Base-by-base conservation (phyloP, 306 rosid genomes). In the Cucurbita ficifolia region DNA sequence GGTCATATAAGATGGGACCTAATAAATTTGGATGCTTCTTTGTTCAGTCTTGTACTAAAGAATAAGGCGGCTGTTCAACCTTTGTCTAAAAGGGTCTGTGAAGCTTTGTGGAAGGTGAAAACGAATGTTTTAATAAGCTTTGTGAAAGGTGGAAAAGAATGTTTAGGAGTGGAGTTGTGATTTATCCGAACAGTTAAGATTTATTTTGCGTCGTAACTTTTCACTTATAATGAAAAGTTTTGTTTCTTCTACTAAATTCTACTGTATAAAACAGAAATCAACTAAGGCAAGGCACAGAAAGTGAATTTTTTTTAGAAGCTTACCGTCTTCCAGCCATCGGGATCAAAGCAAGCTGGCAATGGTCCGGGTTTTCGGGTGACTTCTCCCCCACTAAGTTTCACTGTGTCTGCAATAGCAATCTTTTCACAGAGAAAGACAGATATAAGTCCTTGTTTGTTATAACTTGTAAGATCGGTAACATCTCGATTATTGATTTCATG, bases 281-380 rank as follows among this genome's bases (percentile, higher is more conserved):
- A 21, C 11, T 12, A 59, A n/a, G 43, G 61, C 7, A 68, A 68
- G 7, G 10, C 53, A 65, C 5, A 29, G 3, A 11, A 22, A 22
- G 39, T 21, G 36, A 45, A 67, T 6, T 6, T 10, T 19, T 36
- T 9, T n/a, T 1, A 68, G 76, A 79, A 72, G 39, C 84, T 65
- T 90, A 95, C 99, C 87, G 92, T 70, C 56, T 95, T 95, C 99
- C 99, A 95, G 46, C 97, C 99, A 72, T 95, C 97, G 9, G 97
- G 97, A 77, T 95, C 99, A 82, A 83, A 81, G 83, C 97, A 89
- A 74, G 92, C 88, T 46, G 99, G 99, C 76, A 87, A 76, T 1
- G 91, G 97, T 76, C 97, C 99, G 45, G 97, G 90, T 80, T 91
- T 97, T 70, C 93, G 81, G 13, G 91, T 89, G 72, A 60, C 88